Conservation (phyloP, 176 grass and related monocot species). For the Eragrostis curvula region DNA sequence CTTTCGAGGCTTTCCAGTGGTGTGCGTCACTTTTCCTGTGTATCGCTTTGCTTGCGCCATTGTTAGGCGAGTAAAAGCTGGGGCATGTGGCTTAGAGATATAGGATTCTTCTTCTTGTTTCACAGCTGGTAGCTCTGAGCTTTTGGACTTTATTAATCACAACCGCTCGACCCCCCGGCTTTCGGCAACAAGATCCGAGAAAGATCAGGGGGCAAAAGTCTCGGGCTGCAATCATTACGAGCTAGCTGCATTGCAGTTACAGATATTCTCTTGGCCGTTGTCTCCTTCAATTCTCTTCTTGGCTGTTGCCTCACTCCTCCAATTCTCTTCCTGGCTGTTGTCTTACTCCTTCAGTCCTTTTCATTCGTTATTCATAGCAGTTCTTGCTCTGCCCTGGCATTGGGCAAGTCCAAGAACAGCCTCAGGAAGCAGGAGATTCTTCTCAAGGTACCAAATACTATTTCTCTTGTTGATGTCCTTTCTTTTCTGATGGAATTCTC, state of each 20-base stretch:
- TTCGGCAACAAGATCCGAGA: conserved; percentile 59
- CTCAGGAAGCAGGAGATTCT: conserved; percentile 18
- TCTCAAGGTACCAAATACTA: conserved; percentile 34
- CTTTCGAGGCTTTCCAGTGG: conserved; percentile 50
- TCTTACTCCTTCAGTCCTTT: conserved; percentile 8
- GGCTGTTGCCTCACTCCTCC: conserved; percentile 16
- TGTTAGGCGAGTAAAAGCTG: conserved; percentile 16
- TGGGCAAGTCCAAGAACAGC: conserved; percentile 12
- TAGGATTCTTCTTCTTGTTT: conserved; percentile 49
- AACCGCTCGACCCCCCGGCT: conserved; percentile 15
- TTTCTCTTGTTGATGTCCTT: not conserved
- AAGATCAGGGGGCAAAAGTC: conserved; percentile 43
- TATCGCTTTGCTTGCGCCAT: conserved; percentile 34
- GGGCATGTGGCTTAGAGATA: conserved; percentile 13
- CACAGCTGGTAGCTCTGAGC: conserved; percentile 38
- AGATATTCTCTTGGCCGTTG: not conserved
- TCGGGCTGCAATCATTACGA: conserved; percentile 46
- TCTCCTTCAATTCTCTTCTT: not conserved
- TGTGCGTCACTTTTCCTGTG: conserved; percentile 30
- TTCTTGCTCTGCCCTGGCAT: conserved; percentile 33
- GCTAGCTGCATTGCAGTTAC: conserved; percentile 41
- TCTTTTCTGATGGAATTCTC: not conserved
- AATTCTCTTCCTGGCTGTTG: conserved; percentile 12
- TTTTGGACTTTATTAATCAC: conserved; percentile 37
- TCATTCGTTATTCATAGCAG: not conserved